Conservation (phyloP, 1,284 basidiomycete species). For the Malassezia caprae region DNA sequence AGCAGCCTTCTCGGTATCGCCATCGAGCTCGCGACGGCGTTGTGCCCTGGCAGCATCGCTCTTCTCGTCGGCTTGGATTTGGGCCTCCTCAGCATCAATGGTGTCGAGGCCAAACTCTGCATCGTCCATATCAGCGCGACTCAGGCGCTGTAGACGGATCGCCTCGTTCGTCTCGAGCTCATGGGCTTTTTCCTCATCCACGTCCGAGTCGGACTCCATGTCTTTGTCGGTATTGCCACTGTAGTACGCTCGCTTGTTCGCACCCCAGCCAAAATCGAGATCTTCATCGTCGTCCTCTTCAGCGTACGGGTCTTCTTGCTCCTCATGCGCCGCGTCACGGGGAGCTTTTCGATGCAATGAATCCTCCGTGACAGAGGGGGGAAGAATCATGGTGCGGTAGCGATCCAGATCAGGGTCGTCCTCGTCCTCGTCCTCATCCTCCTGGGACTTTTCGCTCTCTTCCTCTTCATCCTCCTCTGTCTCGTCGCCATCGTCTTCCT, state of each 20-base stretch:
- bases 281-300: slow-evolving; percentile 54
- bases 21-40: slow-evolving; percentile 31
- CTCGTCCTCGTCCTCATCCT: slow-evolving; percentile 18
- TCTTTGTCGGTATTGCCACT: slow-evolving; percentile 38
- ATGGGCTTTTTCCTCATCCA: slow-evolving; percentile 49
- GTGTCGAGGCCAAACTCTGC: slow-evolving; percentile 78
- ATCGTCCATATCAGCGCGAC: slow-evolving; percentile 62
- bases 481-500: slow-evolving; percentile 44
- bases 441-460: slow-evolving; percentile 40
- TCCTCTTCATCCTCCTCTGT: slow-evolving; percentile 24
- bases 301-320: slow-evolving; percentile 51
- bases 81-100: slow-evolving; percentile 25
- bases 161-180: slow-evolving; percentile 79
- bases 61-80: slow-evolving; percentile 23
- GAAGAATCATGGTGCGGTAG: slow-evolving; percentile 13
- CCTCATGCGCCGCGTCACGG: slow-evolving; percentile 40
- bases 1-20: background rate
- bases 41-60: slow-evolving; percentile 30
- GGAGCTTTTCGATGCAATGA: slow-evolving; percentile 15
- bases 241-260: slow-evolving; percentile 45
- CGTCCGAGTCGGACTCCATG: slow-evolving; percentile 42
- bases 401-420: slow-evolving; percentile 13
- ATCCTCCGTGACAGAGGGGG: background rate
- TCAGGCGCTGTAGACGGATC: slow-evolving; percentile 65
- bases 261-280: slow-evolving; percentile 53